Evolutionary conservation across 805 yeast genomes (phyloP).

Genomic region (Candida loeiensis): DNA sequence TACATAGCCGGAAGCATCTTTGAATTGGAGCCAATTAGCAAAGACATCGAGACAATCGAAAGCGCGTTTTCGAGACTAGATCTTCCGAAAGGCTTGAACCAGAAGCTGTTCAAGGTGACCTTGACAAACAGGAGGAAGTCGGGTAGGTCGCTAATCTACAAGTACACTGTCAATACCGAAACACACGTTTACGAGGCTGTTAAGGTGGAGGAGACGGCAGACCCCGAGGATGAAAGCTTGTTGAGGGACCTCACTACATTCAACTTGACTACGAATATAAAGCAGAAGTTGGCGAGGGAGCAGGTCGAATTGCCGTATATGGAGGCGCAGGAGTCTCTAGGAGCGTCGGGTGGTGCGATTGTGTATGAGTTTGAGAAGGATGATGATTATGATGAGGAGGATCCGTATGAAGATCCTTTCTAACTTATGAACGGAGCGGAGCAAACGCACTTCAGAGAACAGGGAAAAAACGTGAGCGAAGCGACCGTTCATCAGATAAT

Average conservation of each 20-base stretch:
- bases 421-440: slow-evolving; percentile 22
- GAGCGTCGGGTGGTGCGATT: slow-evolving; percentile 78
- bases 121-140: slow-evolving; percentile 76
- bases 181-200: slow-evolving; percentile 40
- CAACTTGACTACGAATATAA: slow-evolving; percentile 70
- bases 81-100: slow-evolving; percentile 52
- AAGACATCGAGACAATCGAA: slow-evolving; percentile 48
- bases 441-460: neutral
- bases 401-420: slow-evolving; percentile 95
- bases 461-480: too few species aligned
- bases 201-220: slow-evolving; percentile 19
- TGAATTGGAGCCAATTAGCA: slow-evolving; percentile 48
- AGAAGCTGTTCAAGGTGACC: slow-evolving; percentile 40
- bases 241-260: slow-evolving; percentile 81
- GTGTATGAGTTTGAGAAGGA: slow-evolving; percentile 94
- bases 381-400: slow-evolving; percentile 97
- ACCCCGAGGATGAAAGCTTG: slow-evolving; percentile 48
- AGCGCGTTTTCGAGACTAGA: slow-evolving; percentile 35
- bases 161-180: slow-evolving; percentile 49
- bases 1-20: slow-evolving; percentile 76
- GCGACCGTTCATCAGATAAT: too few species aligned
- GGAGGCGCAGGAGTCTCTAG: slow-evolving; percentile 74
- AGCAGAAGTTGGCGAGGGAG: slow-evolving; percentile 74
- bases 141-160: slow-evolving; percentile 67
- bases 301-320: slow-evolving; percentile 88